A percentile compares a stretch with the other conserved stretches of the same genome.
Conservation (phyloP, 192 early-diverging fungal species). For the Chytriomyces hyalinus region DNA sequence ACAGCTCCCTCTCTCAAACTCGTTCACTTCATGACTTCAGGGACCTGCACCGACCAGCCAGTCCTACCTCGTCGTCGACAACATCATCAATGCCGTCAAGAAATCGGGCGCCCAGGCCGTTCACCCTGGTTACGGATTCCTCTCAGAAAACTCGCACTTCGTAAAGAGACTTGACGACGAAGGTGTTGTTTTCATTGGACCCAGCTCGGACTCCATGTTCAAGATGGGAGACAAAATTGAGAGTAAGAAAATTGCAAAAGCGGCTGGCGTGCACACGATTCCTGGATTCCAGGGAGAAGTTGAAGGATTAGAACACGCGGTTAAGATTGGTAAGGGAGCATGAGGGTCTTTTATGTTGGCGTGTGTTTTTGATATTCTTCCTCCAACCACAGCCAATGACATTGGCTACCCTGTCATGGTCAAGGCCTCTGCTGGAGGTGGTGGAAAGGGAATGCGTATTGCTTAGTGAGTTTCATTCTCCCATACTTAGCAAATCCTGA, state of each 20-base stretch:
- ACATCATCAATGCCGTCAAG: constrained; percentile 78
- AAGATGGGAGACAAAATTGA: constrained; percentile 99
- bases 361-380: neutral
- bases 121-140: constrained; percentile 92
- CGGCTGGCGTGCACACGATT: constrained; percentile 82
- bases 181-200: constrained; percentile 90
- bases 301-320: constrained; percentile 72
- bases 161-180: constrained; percentile 75
- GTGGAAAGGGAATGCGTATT: constrained; percentile 98
- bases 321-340: constrained; percentile 62
- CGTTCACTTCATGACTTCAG: constrained; percentile 13
- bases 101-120: constrained; percentile 86
- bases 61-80: constrained; percentile 81
- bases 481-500: constrained; percentile 81
- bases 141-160: constrained; percentile 89
- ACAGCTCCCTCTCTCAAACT: neutral
- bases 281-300: constrained; percentile 89
- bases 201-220: constrained; percentile 90
- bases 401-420: constrained; percentile 99
- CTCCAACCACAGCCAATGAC: constrained; percentile 63
- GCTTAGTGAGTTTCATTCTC: constrained; percentile 71
- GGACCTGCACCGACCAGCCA: constrained; percentile 80
- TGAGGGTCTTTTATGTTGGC: constrained; percentile 16
- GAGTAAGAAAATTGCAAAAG: constrained; percentile 93
- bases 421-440: constrained; percentile 96